Evolutionary conservation across 2,329 filamentous ascomycete genomes (phyloP), one percentile per base, ranked within the genome.

Genomic region (Cladosporium sp.): DNA sequence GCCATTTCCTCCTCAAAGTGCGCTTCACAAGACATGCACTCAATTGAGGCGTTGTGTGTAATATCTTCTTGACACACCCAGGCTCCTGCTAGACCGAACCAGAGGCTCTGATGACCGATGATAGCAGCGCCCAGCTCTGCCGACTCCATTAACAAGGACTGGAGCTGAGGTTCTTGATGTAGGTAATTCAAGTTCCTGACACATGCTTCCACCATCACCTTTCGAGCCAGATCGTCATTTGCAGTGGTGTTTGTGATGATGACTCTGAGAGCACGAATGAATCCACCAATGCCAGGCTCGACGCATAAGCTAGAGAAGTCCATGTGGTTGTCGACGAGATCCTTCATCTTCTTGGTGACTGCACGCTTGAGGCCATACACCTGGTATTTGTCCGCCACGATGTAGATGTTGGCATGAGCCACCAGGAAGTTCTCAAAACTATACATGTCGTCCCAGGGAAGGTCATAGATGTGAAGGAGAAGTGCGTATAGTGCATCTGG

Each of bases 321-420:
- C 12, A 5, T 28, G 1, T 22, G 17, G 15, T 11, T 15, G 14
- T 45, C 17, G 5, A 45, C 15, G 20, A 45, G n/a, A 11, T 9
- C 22, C 12, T 19, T 45, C 22, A 45, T 6, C 1, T 28, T 28
- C 2, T n/a, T 7, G 42, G 14, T 45, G 42, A 45, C 15, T 22
- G 14, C 42, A 17, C 28, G 2, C 19, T 45, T 30, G 14, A 55
- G 38, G 8, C 19, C 22, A 9, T 42, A 3, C 2, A 40, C 17
- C 38, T 55, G 37, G 22, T 55, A 56, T 39, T 56, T 56, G 12
- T 56, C 39, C 5, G 40, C 52, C n/a, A 19, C 34, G 11, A 49
- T 28, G 15, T 56, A 56, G 11, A 17, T 34, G 8, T 19, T 7
- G 28, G 42, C 39, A 28, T 56, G n/a, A n/a, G 22, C 17, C 8